These are phyloP conservation scores for Dioszegia hungarica DNA, from an alignment of 768 basidiomycete species.

Conservation along the genomic window DNA sequence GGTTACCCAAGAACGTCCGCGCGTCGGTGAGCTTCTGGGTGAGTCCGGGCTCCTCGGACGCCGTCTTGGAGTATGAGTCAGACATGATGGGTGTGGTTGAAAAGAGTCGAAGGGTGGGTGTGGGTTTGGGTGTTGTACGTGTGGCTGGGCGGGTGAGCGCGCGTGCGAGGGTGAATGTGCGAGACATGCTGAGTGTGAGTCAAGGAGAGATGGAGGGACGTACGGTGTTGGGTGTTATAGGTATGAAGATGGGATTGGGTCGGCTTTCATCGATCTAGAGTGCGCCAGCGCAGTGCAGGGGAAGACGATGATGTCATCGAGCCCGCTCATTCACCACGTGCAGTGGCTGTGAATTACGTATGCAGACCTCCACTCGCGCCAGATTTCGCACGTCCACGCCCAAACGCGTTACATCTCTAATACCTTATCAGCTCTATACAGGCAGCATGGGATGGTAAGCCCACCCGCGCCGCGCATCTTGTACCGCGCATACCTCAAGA, in stretches of 20 bases:
- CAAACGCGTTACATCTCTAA: no score
- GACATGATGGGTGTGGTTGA: slow-evolving; percentile 37
- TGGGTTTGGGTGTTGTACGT: not conserved
- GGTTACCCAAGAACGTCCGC: slow-evolving; percentile 60
- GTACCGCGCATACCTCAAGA: slow-evolving; percentile 29
- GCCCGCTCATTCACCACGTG: not conserved
- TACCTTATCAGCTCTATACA: no score
- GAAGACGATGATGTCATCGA: not conserved
- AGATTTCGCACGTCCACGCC: no score
- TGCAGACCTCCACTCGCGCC: no score
- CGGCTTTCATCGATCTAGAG: no score
- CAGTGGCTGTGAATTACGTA: no score
- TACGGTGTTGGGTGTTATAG: not conserved
- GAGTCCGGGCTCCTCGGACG: slow-evolving; percentile 18
- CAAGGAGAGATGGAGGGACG: not conserved
- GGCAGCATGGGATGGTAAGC: not conserved
- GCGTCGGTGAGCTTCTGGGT: slow-evolving; percentile 58
- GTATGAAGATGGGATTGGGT: not conserved
- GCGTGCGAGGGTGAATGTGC: not conserved
- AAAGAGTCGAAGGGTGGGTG: not conserved
- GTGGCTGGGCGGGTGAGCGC: not conserved
- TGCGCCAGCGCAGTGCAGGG: no score
- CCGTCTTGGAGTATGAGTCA: slow-evolving; percentile 67
- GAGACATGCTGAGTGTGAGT: not conserved
- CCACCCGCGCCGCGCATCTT: slow-evolving; percentile 2